These are phyloP conservation scores for Elongisporangium undulatum DNA, from an alignment of 352 stramenopile species.

Conservation along the genomic window DNA sequence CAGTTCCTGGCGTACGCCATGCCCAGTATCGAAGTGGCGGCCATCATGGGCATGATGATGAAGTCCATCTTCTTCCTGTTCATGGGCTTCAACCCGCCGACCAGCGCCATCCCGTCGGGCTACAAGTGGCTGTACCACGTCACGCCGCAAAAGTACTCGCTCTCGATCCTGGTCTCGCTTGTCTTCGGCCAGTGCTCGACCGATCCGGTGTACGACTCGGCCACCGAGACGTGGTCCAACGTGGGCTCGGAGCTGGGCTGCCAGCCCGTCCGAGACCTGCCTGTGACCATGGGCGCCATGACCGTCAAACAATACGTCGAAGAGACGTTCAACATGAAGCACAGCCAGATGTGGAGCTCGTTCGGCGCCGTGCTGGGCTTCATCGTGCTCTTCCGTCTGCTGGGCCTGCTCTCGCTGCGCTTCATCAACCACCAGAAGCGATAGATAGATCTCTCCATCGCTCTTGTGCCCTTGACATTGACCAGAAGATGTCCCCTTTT, in stretches of 20 bases:
- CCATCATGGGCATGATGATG: slow-evolving; percentile 27
- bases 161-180: no score
- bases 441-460: no score
- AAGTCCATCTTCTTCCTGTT: slow-evolving; percentile 37
- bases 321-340: slow-evolving; percentile 15
- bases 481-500: no score
- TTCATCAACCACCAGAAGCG: slow-evolving; percentile 34
- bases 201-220: no score
- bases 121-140: slow-evolving; percentile 43
- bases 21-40: slow-evolving; percentile 26
- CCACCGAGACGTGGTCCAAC: neutral
- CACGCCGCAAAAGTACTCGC: slow-evolving; percentile 30
- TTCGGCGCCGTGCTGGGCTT: slow-evolving; percentile 10
- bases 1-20: slow-evolving; percentile 30
- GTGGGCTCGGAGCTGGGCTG: slow-evolving; percentile 17
- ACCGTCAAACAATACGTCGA: slow-evolving; percentile 21
- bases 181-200: no score
- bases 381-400: slow-evolving; percentile 14
- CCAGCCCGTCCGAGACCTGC: slow-evolving; percentile 11
- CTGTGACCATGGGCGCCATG: slow-evolving; percentile 12
- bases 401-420: slow-evolving; percentile 22
- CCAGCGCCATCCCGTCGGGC: slow-evolving; percentile 21
- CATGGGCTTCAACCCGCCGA: slow-evolving; percentile 32
- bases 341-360: slow-evolving; percentile 16
- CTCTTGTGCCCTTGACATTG: no score